Base-by-base conservation (phyloP, 2,329 filamentous ascomycete genomes). In the Fusarium mundagurra region DNA sequence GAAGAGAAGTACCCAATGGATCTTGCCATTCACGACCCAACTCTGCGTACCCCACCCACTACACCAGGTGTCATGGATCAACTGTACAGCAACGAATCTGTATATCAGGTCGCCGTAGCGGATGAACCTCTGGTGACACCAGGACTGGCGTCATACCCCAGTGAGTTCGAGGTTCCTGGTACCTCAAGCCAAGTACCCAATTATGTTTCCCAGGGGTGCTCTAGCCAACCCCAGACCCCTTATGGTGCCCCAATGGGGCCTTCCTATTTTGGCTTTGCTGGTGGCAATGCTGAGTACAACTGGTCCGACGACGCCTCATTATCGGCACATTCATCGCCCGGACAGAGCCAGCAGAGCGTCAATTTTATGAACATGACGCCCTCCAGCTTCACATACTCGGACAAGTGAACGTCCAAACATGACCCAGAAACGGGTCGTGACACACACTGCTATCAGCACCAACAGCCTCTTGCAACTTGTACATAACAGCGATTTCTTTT, bases 111-210 rank as follows among this genome's bases (percentile, higher is more conserved):
- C 67, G 76, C 83, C 11, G 79, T 85, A 7, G 77, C 83, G 2
- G 88, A 90, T 45, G 87, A 88, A 69, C 82, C 85, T 17, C 76
- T 90, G 24, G 80, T 87, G 20, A 87, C 87, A 5, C 86, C 88
- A 3, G 85, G 83, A 44, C 75, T 88, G 22, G 82, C 81, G 61
- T 81, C 82, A 64, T 86, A 86, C 64, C 82, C 87, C 11, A 83
- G 81, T 8, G 86, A 88, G 48, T 84, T 88, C 59, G 85, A 87
- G 53, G 81, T 88, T 55, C 77, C 79, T 20, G 63, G 80, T 29
- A 78, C 87, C 41, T 83, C 87, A 2, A 80, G 74, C 14, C 65
- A 81, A 36, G 80, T 88, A 20, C 84, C 87, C 5, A 81, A 80
- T 61, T 90, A 89, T 76, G 78, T 88, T 24, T 82, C 78, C 39